A percentile compares a stretch with the other conserved stretches of the same genome.
Conservation (phyloP, 176 grass and related monocot genomes). For the Poa annua region DNA sequence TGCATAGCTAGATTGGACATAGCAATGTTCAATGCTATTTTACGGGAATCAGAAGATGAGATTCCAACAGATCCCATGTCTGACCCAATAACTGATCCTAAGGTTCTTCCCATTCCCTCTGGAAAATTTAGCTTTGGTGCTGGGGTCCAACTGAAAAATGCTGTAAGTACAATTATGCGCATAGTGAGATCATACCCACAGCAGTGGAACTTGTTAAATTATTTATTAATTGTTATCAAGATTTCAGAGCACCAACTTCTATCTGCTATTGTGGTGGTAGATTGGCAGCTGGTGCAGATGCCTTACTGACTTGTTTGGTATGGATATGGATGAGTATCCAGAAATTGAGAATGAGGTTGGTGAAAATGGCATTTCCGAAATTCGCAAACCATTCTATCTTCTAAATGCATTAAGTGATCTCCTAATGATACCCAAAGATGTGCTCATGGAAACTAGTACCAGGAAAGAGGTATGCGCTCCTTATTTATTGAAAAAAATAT, state of each 20-base stretch:
- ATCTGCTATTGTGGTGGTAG: constrained; percentile 49
- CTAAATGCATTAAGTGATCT: constrained; percentile 98
- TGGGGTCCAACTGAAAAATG: constrained; percentile 98
- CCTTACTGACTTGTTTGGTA: constrained; percentile 81
- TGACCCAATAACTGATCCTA: constrained; percentile 86
- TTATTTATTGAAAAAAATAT: not conserved
- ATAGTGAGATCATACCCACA: constrained; percentile 24
- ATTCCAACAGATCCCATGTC: constrained; percentile 83
- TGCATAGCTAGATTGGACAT: constrained; percentile 90
- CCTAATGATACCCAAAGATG: constrained; percentile 95
- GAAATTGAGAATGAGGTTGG: constrained; percentile 47
- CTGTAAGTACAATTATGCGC: constrained; percentile 62
- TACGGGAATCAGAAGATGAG: constrained; percentile 89
- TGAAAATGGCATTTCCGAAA: constrained; percentile 54
- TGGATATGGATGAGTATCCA: constrained; percentile 77
- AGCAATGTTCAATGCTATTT: constrained; percentile 98
- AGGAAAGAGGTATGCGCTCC: constrained; percentile 73
- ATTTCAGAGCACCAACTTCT: not conserved
- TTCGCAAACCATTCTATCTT: constrained; percentile 66
- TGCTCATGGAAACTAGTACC: constrained; percentile 74
- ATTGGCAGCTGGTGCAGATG: constrained; percentile 96
- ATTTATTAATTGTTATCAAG: constrained; percentile 6
- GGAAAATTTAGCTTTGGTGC: constrained; percentile 92
- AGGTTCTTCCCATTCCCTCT: constrained; percentile 80
- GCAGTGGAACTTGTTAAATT: not conserved